Conservation (phyloP, 345 rosid genomes). For the Acer yangbiense region DNA sequence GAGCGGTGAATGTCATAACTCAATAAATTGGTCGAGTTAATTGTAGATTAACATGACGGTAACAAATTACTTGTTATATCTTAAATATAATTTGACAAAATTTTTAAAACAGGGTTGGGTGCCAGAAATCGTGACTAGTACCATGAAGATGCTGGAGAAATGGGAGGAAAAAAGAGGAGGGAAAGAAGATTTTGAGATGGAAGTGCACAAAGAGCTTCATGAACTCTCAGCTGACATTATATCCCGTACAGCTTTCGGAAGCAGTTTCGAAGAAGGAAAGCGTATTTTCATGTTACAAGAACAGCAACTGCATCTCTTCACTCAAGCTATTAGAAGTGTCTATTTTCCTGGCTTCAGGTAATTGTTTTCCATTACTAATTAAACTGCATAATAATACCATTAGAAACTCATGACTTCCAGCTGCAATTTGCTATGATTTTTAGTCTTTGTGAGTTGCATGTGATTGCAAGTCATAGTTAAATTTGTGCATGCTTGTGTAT, state of each 20-base stretch:
- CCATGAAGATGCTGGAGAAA: constrained; percentile 46
- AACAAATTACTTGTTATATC: too few relatives aligned
- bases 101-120: constrained; percentile 53
- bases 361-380: background rate
- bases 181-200: constrained; percentile 66
- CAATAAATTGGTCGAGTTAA: too few relatives aligned
- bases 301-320: constrained; percentile 58
- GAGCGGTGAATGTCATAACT: too few relatives aligned
- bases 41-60: too few relatives aligned
- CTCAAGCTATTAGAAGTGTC: constrained; percentile 54
- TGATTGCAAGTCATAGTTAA: background rate
- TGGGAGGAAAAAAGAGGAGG: constrained; percentile 71
- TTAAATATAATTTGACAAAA: too few relatives aligned
- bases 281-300: constrained; percentile 69
- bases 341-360: constrained; percentile 89
- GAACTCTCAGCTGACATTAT: constrained; percentile 68
- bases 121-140: constrained; percentile 61
- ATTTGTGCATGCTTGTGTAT: background rate
- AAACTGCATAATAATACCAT: background rate
- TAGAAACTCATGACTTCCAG: background rate
- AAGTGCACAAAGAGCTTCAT: constrained; percentile 59
- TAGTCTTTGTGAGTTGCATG: too few relatives aligned
- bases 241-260: constrained; percentile 89
- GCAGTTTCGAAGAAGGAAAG: constrained; percentile 76
- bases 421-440: background rate